A percentile compares a stretch with the other conserved stretches of the same genome.
These are phyloP conservation scores for Pseudozyma hubeiensis DNA, from an alignment of 1,284 basidiomycete genomes.

Conservation along the genomic window DNA sequence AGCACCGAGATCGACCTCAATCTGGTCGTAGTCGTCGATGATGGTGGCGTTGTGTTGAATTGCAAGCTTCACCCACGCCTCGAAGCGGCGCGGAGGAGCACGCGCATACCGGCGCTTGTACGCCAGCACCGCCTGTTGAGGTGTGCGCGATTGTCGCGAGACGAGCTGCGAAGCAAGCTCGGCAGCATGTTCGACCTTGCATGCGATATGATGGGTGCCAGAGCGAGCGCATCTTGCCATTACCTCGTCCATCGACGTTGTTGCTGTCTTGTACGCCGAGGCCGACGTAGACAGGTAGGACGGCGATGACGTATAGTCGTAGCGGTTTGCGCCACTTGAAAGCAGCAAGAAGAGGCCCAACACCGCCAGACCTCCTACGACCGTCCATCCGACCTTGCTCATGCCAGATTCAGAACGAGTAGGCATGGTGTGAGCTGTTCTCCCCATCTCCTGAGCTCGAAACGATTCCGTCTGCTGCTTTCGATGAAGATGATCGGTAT, in stretches of 20 bases:
- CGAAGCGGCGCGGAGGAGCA: slow-evolving; percentile 22
- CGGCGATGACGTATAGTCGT: slow-evolving; percentile 4
- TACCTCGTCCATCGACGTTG: slow-evolving; percentile 9
- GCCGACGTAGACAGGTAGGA: slow-evolving; percentile 16
- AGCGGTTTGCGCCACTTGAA: slow-evolving; percentile 5
- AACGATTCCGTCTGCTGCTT: neutral
- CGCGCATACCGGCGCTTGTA: slow-evolving; percentile 31
- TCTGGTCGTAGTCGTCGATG: slow-evolving; percentile 42
- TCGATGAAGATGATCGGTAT: slow-evolving; percentile 5
- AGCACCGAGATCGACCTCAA: slow-evolving; percentile 24
- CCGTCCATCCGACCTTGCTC: slow-evolving; percentile 6
- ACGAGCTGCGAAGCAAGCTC: slow-evolving; percentile 21
- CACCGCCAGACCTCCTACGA: slow-evolving; percentile 10
- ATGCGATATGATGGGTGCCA: slow-evolving; percentile 26
- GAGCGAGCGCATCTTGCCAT: slow-evolving; percentile 6
- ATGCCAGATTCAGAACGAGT: neutral
- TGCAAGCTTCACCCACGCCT: slow-evolving; percentile 26
- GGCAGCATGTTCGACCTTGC: slow-evolving; percentile 28
- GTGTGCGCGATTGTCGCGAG: slow-evolving; percentile 25
- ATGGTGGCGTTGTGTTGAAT: slow-evolving; percentile 27
- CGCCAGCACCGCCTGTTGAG: slow-evolving; percentile 15
- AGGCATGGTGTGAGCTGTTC: neutral
- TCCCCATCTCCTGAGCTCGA: neutral
- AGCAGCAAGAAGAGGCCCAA: slow-evolving; percentile 25
- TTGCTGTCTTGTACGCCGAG: slow-evolving; percentile 6